phyloP scores from a whole-genome alignment of 495 filamentous ascomycete genomes.

The Pyronema domesticum region DNA sequence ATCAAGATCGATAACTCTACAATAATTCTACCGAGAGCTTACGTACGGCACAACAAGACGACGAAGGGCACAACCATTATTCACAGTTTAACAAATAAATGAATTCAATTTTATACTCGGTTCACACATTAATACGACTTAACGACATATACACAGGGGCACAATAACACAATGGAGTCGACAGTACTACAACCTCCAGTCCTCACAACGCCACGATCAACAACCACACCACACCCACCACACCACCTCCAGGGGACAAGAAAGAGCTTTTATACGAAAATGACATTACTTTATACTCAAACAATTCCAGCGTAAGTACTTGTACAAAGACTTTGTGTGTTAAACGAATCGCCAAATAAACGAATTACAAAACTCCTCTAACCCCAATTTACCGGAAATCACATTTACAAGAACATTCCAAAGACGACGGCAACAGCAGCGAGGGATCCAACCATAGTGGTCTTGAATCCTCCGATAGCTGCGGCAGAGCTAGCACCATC shows the following conservation, averaged over 20 bases:
- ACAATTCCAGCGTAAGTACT: background rate
- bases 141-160: background rate
- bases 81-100: background rate
- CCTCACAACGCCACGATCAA: too few species aligned
- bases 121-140: background rate
- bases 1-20: too few species aligned
- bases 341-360: background rate
- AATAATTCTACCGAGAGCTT: too few species aligned
- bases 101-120: background rate
- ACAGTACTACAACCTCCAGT: too few species aligned
- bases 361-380: background rate
- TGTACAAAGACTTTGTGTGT: background rate
- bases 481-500: background rate
- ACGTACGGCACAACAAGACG: too few species aligned
- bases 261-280: background rate
- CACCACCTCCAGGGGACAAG: too few species aligned
- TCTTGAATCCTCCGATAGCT: background rate
- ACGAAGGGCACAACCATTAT: background rate
- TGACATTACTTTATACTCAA: constrained; percentile 2
- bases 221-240: too few species aligned
- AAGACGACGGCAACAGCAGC: background rate
- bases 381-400: background rate
- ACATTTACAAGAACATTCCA: constrained; percentile 7
- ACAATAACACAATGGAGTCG: background rate
- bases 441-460: background rate